Evolutionary conservation across 305 asterid genomes (phyloP).

Genomic region (Fraxinus angustifolia): DNA sequence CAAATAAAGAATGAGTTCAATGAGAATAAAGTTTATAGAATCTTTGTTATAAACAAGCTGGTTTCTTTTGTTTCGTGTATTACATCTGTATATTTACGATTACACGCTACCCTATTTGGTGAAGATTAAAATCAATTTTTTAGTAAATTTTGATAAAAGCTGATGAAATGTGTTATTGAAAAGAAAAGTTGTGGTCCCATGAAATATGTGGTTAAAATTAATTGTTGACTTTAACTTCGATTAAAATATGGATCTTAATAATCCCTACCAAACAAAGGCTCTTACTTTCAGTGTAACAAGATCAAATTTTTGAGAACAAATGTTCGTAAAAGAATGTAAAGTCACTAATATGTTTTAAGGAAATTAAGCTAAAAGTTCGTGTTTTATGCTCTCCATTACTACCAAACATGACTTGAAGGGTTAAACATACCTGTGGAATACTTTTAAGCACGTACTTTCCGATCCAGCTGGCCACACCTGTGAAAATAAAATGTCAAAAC

Average conservation of each 20-base stretch:
- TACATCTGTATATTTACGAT: background rate
- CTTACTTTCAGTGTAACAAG: background rate
- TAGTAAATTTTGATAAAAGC: too few relatives aligned
- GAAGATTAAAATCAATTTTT: too few relatives aligned
- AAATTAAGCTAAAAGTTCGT: background rate
- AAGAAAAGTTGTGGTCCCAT: too few relatives aligned
- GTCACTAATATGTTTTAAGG: background rate
- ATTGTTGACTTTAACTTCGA: too few relatives aligned
- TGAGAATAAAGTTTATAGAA: background rate
- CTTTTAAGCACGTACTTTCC: slow-evolving; percentile 57
- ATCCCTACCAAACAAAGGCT: too few relatives aligned
- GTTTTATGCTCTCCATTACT: background rate
- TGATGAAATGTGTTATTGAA: too few relatives aligned
- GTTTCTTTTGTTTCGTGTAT: background rate
- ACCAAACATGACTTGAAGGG: background rate
- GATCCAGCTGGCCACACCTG: slow-evolving; percentile 51
- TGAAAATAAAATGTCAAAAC: background rate
- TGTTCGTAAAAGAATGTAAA: background rate
- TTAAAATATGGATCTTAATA: too few relatives aligned
- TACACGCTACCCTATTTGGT: background rate
- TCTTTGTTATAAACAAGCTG: background rate
- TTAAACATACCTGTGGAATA: slow-evolving; percentile 60
- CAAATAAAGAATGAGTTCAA: slow-evolving; percentile 1
- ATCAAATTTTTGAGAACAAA: background rate
- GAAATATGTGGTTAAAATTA: too few relatives aligned